Evolutionary conservation across 2,329 filamentous ascomycete genomes (phyloP).

Genomic region (Phialemonium atrogriseum): DNA sequence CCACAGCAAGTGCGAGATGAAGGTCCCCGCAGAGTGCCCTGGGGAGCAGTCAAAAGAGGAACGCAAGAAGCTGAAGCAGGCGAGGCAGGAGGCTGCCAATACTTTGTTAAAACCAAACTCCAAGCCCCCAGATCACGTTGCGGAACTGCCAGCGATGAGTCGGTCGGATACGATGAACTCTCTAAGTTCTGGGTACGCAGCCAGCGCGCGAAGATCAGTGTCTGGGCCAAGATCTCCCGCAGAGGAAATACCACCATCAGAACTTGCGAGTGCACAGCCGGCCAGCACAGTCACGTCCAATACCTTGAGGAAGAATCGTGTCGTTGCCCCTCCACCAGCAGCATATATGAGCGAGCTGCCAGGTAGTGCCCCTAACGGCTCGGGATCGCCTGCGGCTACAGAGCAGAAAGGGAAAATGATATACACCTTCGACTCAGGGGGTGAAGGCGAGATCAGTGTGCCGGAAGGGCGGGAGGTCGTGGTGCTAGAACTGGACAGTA

Average conservation of each 20-base stretch:
- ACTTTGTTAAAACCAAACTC: conserved; percentile 41
- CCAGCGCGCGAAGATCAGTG: conserved; percentile 68
- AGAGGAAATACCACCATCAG: conserved; percentile 40
- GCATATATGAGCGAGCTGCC: conserved; percentile 68
- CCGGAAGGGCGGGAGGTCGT: conserved; percentile 69
- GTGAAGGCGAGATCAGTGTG: conserved; percentile 74
- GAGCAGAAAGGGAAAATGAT: conserved; percentile 80
- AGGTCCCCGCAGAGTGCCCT: conserved; percentile 91
- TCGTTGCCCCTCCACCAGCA: conserved; percentile 80
- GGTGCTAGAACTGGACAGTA: conserved; percentile 83
- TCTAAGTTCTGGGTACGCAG: conserved; percentile 78
- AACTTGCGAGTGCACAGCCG: conserved; percentile 24
- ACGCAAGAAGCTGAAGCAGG: conserved; percentile 84
- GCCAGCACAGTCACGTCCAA: conserved; percentile 20
- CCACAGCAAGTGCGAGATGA: conserved; percentile 98
- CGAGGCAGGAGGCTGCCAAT: conserved; percentile 73
- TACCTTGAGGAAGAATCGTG: conserved; percentile 52
- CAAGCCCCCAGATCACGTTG: conserved; percentile 37
- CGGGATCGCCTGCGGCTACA: conserved; percentile 19
- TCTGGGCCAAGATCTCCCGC: conserved; percentile 50
- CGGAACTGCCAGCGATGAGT: conserved; percentile 60
- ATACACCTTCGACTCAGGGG: conserved; percentile 74
- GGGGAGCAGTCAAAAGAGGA: conserved; percentile 92
- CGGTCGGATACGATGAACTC: conserved; percentile 87
- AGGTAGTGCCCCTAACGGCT: conserved; percentile 38